A percentile compares a stretch with the other conserved stretches of the same genome.
Evolutionary conservation across 345 rosid genomes (phyloP).

Genomic region (Tarenaya hassleriana): DNA sequence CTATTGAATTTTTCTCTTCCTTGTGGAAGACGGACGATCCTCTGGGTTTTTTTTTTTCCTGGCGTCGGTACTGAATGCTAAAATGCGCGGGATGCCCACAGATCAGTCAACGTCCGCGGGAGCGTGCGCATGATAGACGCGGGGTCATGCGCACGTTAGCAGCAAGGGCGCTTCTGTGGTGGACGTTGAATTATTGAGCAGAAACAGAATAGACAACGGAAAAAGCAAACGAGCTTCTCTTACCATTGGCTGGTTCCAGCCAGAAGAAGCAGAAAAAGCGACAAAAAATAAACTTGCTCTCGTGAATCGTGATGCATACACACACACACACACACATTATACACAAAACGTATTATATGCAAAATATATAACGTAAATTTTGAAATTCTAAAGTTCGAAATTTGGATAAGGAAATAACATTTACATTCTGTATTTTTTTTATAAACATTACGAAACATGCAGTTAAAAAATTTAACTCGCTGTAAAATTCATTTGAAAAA

Average conservation of each 20-base stretch:
- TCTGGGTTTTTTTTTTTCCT: neutral
- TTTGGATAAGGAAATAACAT: too few species aligned
- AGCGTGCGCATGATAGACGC: slow-evolving; percentile 22
- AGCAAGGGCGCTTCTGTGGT: neutral
- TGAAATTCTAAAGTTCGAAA: too few species aligned
- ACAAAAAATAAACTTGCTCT: neutral
- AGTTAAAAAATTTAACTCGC: too few species aligned
- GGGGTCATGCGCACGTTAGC: slow-evolving; percentile 26
- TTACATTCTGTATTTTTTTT: too few species aligned
- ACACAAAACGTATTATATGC: too few species aligned
- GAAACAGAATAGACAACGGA: slow-evolving; percentile 2
- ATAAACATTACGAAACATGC: too few species aligned
- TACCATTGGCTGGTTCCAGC: slow-evolving; percentile 18
- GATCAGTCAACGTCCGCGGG: slow-evolving; percentile 14
- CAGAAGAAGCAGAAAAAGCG: slow-evolving; percentile 7
- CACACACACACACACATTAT: too few species aligned
- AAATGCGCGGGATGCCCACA: slow-evolving; percentile 25
- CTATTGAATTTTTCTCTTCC: neutral
- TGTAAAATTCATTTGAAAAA: too few species aligned
- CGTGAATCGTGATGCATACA: too few species aligned
- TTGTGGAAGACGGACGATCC: slow-evolving; percentile 1
- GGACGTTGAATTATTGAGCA: slow-evolving; percentile 29
- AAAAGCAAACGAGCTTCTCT: neutral
- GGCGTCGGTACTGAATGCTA: slow-evolving; percentile 17
- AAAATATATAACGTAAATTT: too few species aligned